These are phyloP conservation scores for Hibiscus mutabilis DNA, from an alignment of 345 rosid genomes.

Conservation along the genomic window DNA sequence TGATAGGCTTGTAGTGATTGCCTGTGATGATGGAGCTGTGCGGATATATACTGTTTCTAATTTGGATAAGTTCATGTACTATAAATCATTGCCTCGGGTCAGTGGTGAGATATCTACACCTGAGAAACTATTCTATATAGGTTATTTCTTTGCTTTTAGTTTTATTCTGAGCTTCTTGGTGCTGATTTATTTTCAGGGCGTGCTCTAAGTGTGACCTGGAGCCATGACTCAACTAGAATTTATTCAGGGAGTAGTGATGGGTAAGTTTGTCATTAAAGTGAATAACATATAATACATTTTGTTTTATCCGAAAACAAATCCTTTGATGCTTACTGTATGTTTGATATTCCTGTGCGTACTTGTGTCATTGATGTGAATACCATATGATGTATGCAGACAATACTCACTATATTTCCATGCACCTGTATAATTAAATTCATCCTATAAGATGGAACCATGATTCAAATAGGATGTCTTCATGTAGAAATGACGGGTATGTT, in stretches of 20 bases:
- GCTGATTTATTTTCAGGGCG: constrained; percentile 51
- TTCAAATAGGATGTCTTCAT: constrained; percentile 54
- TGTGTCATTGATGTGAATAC: background rate
- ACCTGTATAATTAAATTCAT: background rate
- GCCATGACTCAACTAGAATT: constrained; percentile 47
- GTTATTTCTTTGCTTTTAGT: constrained; percentile 8
- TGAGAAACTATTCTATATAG: background rate
- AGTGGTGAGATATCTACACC: constrained; percentile 69
- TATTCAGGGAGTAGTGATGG: constrained; percentile 93
- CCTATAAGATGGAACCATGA: constrained; percentile 28
- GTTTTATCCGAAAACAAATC: background rate
- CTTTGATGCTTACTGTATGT: background rate
- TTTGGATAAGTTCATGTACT: constrained; percentile 47
- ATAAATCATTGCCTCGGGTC: constrained; percentile 82
- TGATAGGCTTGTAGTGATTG: constrained; percentile 51
- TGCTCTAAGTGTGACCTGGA: constrained; percentile 69
- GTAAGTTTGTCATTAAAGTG: constrained; percentile 26
- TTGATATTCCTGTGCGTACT: background rate
- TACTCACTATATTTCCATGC: background rate
- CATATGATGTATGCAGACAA: background rate
- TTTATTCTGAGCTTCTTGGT: constrained; percentile 10
- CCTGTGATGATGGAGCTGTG: constrained; percentile 87
- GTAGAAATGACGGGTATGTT: constrained; percentile 85
- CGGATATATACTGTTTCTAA: constrained; percentile 45
- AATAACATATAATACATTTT: background rate